Percentiles rank a stretch among this genome's conserved stretches.
Evolutionary conservation across 768 basidiomycete genomes (phyloP).

Genomic region (Macrolepiota albuminosa): DNA sequence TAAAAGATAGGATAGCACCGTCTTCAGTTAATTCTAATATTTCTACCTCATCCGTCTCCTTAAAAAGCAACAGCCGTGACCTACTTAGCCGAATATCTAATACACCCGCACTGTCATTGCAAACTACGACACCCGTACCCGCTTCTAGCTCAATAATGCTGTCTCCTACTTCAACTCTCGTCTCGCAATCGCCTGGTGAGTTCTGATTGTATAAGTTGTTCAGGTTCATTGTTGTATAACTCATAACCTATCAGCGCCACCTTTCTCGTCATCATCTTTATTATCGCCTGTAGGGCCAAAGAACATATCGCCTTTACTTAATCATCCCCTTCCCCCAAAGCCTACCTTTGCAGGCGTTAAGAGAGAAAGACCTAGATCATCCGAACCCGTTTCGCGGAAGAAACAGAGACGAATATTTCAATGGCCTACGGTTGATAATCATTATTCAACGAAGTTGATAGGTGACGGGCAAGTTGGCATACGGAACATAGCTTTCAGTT

Average conservation of each 20-base stretch:
- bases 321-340: slow-evolving; percentile 29
- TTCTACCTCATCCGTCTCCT: background rate
- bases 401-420: slow-evolving; percentile 29
- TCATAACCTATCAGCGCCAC: background rate
- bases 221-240: background rate
- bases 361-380: slow-evolving; percentile 26
- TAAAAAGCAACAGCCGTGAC: slow-evolving; percentile 8
- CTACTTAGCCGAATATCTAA: slow-evolving; percentile 14
- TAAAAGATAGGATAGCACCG: slow-evolving; percentile 12
- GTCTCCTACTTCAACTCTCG: slow-evolving; percentile 9
- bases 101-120: background rate
- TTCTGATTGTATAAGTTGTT: background rate
- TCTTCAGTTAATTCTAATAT: background rate
- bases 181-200: slow-evolving; percentile 9
- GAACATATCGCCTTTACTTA: slow-evolving; percentile 10
- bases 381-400: slow-evolving; percentile 18
- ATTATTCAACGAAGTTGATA: slow-evolving; percentile 32
- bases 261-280: slow-evolving; percentile 10
- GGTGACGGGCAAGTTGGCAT: slow-evolving; percentile 46
- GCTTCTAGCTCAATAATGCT: background rate
- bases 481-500: slow-evolving; percentile 43
- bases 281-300: background rate
- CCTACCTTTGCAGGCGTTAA: slow-evolving; percentile 31
- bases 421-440: slow-evolving; percentile 46
- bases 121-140: background rate